Evolutionary conservation across 2,329 filamentous ascomycete species (phyloP).

Genomic region (Aphanoascus verrucosus): DNA sequence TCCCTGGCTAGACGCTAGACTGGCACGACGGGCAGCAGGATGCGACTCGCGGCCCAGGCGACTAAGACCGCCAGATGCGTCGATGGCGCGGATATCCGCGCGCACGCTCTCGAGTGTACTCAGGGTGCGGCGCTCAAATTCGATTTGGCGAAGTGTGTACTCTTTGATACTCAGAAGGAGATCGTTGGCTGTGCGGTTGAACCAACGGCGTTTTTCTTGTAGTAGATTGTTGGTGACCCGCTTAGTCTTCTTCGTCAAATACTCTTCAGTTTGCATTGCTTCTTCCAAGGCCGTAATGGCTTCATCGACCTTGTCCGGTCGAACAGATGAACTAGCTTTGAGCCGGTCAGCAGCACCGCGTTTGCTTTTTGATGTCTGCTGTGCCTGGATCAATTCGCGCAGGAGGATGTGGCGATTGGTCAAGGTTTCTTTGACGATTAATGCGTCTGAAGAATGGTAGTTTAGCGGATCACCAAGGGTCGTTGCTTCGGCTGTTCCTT

Average conservation of each 20-base stretch:
- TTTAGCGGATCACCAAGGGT: constrained; percentile 87
- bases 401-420: constrained; percentile 96
- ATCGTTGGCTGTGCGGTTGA: constrained; percentile 73
- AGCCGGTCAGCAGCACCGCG: constrained; percentile 78
- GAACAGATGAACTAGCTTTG: constrained; percentile 75
- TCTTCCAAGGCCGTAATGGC: constrained; percentile 87
- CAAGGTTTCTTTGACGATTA: constrained; percentile 95
- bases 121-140: constrained; percentile 82
- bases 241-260: constrained; percentile 74
- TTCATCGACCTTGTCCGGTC: constrained; percentile 92
- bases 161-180: constrained; percentile 75
- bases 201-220: constrained; percentile 83
- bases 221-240: constrained; percentile 83
- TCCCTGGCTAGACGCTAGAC: constrained; percentile 77
- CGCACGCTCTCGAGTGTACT: constrained; percentile 88
- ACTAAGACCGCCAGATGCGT: constrained; percentile 78
- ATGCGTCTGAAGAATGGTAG: constrained; percentile 90
- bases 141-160: constrained; percentile 88
- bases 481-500: constrained; percentile 91
- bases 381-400: constrained; percentile 82
- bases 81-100: constrained; percentile 85
- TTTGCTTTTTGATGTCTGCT: constrained; percentile 72
- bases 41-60: constrained; percentile 81
- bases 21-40: constrained; percentile 61
- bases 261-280: constrained; percentile 67